A percentile compares a stretch with the other conserved stretches of the same genome.
These are phyloP conservation scores for Strigomonas culicis DNA, from an alignment of 208 protist genomes.

Conservation along the genomic window DNA sequence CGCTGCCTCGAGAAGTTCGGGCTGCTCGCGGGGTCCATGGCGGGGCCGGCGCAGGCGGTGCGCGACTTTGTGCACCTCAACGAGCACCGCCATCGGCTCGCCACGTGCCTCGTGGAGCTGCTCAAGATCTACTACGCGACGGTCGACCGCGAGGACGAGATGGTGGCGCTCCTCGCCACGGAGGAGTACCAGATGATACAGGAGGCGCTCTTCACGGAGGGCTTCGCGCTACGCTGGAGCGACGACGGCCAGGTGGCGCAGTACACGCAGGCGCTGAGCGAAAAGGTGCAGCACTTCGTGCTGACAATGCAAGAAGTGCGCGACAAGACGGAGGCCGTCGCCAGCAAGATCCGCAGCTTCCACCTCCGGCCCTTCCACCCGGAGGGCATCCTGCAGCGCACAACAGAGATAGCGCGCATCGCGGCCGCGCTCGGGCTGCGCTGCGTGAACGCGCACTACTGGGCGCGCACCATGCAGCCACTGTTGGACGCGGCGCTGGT, in stretches of 20 bases:
- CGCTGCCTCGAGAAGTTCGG: constrained; percentile 48
- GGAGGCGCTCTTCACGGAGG: constrained; percentile 37
- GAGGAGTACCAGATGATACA: constrained; percentile 75
- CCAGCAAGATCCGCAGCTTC: constrained; percentile 46
- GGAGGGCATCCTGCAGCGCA: constrained; percentile 50
- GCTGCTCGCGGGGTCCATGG: not conserved
- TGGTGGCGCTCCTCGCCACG: constrained; percentile 65
- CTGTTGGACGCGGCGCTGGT: constrained; percentile 68
- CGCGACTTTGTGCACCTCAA: constrained; percentile 52
- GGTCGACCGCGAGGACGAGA: constrained; percentile 72
- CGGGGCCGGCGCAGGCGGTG: constrained; percentile 16
- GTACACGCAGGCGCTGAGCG: constrained; percentile 56
- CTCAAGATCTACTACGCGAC: constrained; percentile 67
- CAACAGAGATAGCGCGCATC: constrained; percentile 53
- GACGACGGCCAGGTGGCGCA: constrained; percentile 46
- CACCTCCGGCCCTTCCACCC: constrained; percentile 41
- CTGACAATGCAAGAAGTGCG: constrained; percentile 54
- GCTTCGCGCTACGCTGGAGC: constrained; percentile 56
- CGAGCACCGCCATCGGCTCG: constrained; percentile 62
- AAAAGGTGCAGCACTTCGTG: constrained; percentile 57
- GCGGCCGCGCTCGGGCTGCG: constrained; percentile 46
- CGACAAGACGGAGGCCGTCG: constrained; percentile 46
- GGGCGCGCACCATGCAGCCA: constrained; percentile 62
- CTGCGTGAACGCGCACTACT: constrained; percentile 59
- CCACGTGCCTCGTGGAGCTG: constrained; percentile 58